These are phyloP conservation scores for Candolleomyces efflorescens DNA, from an alignment of 768 basidiomycete genomes.

Conservation along the genomic window DNA sequence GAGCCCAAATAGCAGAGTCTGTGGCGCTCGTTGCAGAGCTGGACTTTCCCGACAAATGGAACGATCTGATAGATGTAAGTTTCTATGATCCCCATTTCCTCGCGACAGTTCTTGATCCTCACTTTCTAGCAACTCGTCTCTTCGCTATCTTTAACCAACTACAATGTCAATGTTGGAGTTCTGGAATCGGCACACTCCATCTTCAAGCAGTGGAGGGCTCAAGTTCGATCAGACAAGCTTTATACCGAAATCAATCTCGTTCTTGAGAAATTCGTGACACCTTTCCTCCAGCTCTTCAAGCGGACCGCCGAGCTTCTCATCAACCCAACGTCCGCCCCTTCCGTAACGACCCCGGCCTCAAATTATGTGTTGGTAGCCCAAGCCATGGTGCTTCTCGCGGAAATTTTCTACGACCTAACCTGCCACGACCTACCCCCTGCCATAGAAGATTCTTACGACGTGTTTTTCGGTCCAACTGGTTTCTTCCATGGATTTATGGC, in stretches of 20 bases:
- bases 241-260: slow-evolving; percentile 92
- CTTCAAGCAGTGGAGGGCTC: slow-evolving; percentile 89
- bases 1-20: slow-evolving; percentile 89
- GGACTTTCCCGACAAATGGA: slow-evolving; percentile 91
- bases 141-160: slow-evolving; percentile 77
- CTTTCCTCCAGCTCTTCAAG: slow-evolving; percentile 82
- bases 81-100: neutral
- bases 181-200: slow-evolving; percentile 95
- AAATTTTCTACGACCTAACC: slow-evolving; percentile 91
- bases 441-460: slow-evolving; percentile 82
- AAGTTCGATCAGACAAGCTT: slow-evolving; percentile 81
- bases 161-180: slow-evolving; percentile 83
- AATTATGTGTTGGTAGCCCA: slow-evolving; percentile 58
- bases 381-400: slow-evolving; percentile 71
- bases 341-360: slow-evolving; percentile 29
- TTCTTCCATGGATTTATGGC: slow-evolving; percentile 78
- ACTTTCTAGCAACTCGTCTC: slow-evolving; percentile 77
- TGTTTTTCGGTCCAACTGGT: slow-evolving; percentile 76
- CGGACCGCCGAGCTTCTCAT: slow-evolving; percentile 51
- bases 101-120: neutral
- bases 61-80: slow-evolving; percentile 85
- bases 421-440: slow-evolving; percentile 94
- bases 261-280: slow-evolving; percentile 72
- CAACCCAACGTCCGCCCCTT: slow-evolving; percentile 28
- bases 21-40: slow-evolving; percentile 87